Evolutionary conservation across 2,329 filamentous ascomycete genomes (phyloP).

Genomic region (Botryosphaeria agaves): DNA sequence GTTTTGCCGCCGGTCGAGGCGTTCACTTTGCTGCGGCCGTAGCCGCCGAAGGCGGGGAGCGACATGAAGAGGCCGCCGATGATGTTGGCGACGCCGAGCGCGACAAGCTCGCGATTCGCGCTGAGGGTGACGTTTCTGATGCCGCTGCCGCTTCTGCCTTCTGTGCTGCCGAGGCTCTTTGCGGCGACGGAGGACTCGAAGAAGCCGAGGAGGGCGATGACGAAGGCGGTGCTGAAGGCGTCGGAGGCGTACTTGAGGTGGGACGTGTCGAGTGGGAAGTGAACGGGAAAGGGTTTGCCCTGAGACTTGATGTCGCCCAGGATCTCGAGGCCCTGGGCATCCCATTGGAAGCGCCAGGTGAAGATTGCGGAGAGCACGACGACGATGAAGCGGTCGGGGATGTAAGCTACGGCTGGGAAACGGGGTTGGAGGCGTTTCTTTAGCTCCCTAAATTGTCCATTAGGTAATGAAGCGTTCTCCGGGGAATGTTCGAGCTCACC

Average conservation of each 20-base stretch:
- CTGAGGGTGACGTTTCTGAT: constrained; percentile 71
- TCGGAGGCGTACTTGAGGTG: constrained; percentile 72
- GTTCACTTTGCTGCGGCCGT: constrained; percentile 91
- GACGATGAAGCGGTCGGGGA: constrained; percentile 82
- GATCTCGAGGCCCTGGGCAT: constrained; percentile 62
- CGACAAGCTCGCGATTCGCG: constrained; percentile 84
- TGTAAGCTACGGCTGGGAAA: constrained; percentile 65
- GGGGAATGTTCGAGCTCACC: constrained; percentile 35
- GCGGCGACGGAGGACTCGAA: constrained; percentile 95
- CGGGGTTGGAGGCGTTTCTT: constrained; percentile 68
- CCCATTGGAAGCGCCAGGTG: constrained; percentile 62
- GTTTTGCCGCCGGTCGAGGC: constrained; percentile 79
- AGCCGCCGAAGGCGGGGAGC: constrained; percentile 86
- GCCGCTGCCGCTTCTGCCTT: constrained; percentile 35
- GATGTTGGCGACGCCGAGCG: constrained; percentile 80
- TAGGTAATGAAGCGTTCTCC: no score
- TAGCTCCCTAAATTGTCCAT: constrained; percentile 41
- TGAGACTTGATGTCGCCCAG: constrained; percentile 65
- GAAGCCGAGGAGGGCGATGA: constrained; percentile 92
- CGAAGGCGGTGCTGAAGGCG: constrained; percentile 77
- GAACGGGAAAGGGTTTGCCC: constrained; percentile 58
- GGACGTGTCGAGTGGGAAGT: constrained; percentile 64
- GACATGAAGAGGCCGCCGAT: constrained; percentile 83
- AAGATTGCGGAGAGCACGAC: constrained; percentile 73
- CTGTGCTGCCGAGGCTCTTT: constrained; percentile 58